These are phyloP conservation scores for Aurantiochytrium sp. DNA, from an alignment of 108 stramenopile species.

Conservation along the genomic window DNA sequence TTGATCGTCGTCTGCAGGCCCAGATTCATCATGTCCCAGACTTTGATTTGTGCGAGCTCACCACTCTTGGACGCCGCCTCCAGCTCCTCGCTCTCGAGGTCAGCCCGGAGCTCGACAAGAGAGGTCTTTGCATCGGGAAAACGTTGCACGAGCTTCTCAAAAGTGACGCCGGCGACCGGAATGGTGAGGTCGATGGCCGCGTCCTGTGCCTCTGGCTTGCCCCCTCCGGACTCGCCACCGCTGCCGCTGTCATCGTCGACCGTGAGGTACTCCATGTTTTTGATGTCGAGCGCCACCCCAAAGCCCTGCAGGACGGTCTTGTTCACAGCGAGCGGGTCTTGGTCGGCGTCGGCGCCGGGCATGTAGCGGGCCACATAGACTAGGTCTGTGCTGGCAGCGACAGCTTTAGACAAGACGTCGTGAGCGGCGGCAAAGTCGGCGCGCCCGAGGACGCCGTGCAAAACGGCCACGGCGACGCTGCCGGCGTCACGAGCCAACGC, in stretches of 20 bases:
- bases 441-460: not conserved
- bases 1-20: not conserved
- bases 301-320: conserved; percentile 48
- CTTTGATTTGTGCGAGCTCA: conserved; percentile 9
- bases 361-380: conserved; percentile 44
- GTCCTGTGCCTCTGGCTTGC: too few relatives aligned
- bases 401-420: not conserved
- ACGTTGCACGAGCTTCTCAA: conserved; percentile 26
- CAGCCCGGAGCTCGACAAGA: conserved; percentile 19
- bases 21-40: conserved; percentile 9
- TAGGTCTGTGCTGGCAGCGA: not conserved
- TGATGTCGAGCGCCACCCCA: conserved; percentile 58
- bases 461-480: not conserved
- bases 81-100: conserved; percentile 36
- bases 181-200: not conserved
- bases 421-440: not conserved
- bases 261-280: conserved; percentile 65
- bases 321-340: not conserved
- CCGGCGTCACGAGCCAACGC: not conserved
- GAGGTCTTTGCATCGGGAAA: conserved; percentile 36
- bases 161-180: conserved; percentile 32
- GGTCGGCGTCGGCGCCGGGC: not conserved
- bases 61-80: not conserved
- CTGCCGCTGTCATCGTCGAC: conserved; percentile 40
- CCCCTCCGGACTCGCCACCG: too few relatives aligned